Conservation (phyloP, 495 filamentous ascomycete genomes). For the Neurospora sp. region DNA sequence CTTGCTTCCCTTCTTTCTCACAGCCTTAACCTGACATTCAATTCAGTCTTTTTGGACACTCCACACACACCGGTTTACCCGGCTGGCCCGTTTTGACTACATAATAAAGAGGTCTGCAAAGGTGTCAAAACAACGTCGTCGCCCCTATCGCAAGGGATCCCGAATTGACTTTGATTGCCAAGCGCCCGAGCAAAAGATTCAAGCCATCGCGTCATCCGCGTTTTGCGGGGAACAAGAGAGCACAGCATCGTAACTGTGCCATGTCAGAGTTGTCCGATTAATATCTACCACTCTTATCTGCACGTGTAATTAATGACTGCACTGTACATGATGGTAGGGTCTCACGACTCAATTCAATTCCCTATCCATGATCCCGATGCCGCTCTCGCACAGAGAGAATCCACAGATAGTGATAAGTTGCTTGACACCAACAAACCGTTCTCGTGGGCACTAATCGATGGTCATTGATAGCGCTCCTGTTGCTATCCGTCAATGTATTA, state of each 20-base stretch:
- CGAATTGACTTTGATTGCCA: not conserved
- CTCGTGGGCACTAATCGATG: not conserved
- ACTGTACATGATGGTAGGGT: not conserved
- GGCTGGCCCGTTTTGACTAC: too few relatives aligned
- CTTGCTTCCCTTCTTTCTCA: not conserved
- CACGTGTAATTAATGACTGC: not conserved
- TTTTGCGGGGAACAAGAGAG: not conserved
- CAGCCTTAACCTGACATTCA: not conserved
- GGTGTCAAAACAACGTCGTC: not conserved
- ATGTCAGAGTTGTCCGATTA: not conserved
- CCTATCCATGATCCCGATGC: not conserved
- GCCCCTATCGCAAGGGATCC: not conserved
- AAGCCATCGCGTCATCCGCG: not conserved
- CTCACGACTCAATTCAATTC: not conserved
- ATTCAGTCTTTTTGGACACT: not conserved
- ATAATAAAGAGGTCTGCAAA: not conserved
- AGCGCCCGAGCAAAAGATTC: not conserved
- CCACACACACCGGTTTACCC: not conserved
- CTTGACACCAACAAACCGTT: not conserved
- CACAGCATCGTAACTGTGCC: not conserved
- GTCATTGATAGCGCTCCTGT: not conserved
- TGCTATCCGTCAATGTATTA: not conserved
- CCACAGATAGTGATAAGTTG: not conserved
- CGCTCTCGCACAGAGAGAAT: not conserved
- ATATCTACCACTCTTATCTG: not conserved